These are phyloP conservation scores for Gliomastix tumulicola DNA, from an alignment of 2,329 filamentous ascomycete genomes.

Conservation along the genomic window DNA sequence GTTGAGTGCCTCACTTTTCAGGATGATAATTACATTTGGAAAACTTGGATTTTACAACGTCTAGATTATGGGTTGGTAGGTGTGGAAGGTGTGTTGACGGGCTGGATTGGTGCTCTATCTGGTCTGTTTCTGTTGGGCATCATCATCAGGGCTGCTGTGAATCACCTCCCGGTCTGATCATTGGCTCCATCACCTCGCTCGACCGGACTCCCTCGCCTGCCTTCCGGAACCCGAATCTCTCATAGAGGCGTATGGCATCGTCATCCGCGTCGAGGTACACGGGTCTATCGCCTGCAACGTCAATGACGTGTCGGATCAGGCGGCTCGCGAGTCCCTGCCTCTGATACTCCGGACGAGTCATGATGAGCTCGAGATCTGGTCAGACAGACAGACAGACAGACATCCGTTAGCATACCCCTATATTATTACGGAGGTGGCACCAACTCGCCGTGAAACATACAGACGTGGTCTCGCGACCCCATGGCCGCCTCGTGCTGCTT, in stretches of 20 bases:
- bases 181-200: neutral
- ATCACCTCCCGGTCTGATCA: neutral
- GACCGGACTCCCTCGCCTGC: neutral
- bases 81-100: no score
- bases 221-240: neutral
- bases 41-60: no score
- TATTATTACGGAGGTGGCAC: no score
- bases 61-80: no score
- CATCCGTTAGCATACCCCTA: no score
- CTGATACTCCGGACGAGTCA: neutral
- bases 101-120: no score
- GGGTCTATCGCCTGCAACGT: neutral
- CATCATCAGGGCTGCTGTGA: no score
- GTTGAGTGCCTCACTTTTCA: no score
- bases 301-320: neutral
- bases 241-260: neutral
- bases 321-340: neutral
- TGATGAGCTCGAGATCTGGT: neutral
- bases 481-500: neutral
- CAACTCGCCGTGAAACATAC: neutral
- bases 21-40: no score
- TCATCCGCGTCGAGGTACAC: neutral
- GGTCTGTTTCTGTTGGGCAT: no score
- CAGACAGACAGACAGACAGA: no score
- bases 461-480: neutral